Percentiles rank a stretch among this genome's conserved stretches.
Conservation (phyloP, 306 rosid genomes). For the Fagus crenata region DNA sequence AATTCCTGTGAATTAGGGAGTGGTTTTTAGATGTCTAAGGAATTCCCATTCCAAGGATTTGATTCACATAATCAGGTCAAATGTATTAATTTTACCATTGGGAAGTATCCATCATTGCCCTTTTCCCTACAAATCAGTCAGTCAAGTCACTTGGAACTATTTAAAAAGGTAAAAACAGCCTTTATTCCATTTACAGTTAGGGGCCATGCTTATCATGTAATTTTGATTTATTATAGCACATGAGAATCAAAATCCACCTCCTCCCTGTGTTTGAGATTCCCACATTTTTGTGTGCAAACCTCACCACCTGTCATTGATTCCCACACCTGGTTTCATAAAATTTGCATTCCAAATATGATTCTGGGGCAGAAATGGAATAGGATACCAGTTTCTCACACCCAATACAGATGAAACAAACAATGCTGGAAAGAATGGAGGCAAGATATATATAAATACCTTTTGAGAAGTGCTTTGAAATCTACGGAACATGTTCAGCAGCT, state of each 20-base stretch:
- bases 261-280: slow-evolving; percentile 8
- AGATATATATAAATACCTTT: slow-evolving; percentile 46
- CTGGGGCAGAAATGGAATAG: neutral
- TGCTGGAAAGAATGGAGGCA: neutral
- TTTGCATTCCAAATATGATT: slow-evolving; percentile 1
- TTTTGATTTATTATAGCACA: slow-evolving; percentile 21
- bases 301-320: neutral
- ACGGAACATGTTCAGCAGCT: slow-evolving; percentile 69
- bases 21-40: neutral
- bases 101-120: neutral
- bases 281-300: neutral
- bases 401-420: slow-evolving; percentile 20
- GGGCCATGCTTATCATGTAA: slow-evolving; percentile 14
- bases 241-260: slow-evolving; percentile 16
- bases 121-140: neutral
- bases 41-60: neutral
- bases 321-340: neutral
- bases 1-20: neutral
- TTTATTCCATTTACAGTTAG: slow-evolving; percentile 10
- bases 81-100: slow-evolving; percentile 10
- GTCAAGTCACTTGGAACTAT: neutral
- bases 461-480: slow-evolving; percentile 65
- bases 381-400: neutral
- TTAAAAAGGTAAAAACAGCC: neutral
- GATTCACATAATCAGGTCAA: neutral